Percentiles rank a stretch among this genome's conserved stretches.
phyloP scores from a whole-genome alignment of 2,329 filamentous ascomycete species.

The Fonsecaea erecta region DNA sequence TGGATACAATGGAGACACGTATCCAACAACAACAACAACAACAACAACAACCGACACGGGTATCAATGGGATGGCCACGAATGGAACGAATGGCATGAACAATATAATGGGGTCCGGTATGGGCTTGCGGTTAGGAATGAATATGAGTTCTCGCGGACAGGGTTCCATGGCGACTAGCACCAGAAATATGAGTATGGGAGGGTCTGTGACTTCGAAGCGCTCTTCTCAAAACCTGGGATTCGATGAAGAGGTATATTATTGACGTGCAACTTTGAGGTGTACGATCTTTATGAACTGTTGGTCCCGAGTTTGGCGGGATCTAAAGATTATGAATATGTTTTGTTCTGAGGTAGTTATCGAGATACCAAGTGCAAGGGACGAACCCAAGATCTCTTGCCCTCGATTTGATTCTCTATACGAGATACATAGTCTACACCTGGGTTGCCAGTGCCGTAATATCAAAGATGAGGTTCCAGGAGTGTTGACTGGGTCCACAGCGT shows the following conservation, averaged over 20 bases:
- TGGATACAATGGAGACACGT: neutral
- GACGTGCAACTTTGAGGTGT: constrained; percentile 1
- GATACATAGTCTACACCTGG: no score
- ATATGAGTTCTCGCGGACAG: neutral
- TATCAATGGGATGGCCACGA: neutral
- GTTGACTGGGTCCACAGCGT: no score
- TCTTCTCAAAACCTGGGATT: constrained; percentile 11
- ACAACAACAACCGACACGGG: constrained; percentile 1
- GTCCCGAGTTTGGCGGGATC: neutral
- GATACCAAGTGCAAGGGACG: neutral
- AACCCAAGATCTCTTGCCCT: neutral
- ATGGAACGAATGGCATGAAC: constrained; percentile 2
- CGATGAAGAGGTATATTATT: constrained; percentile 28
- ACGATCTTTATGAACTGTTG: neutral
- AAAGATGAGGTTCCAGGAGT: neutral
- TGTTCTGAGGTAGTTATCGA: neutral
- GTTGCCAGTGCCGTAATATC: no score
- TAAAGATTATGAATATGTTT: neutral
- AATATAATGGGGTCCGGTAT: constrained; percentile 1
- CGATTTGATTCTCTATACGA: neutral
- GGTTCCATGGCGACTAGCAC: neutral
- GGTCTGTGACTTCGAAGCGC: constrained; percentile 6
- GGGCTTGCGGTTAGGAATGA: constrained; percentile 5
- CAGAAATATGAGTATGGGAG: constrained; percentile 4
- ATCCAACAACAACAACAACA: constrained; percentile 4